A percentile compares a stretch with the other conserved stretches of the same genome.
These are phyloP conservation scores for Suillus luteus DNA, from an alignment of 768 basidiomycete genomes.

Conservation along the genomic window DNA sequence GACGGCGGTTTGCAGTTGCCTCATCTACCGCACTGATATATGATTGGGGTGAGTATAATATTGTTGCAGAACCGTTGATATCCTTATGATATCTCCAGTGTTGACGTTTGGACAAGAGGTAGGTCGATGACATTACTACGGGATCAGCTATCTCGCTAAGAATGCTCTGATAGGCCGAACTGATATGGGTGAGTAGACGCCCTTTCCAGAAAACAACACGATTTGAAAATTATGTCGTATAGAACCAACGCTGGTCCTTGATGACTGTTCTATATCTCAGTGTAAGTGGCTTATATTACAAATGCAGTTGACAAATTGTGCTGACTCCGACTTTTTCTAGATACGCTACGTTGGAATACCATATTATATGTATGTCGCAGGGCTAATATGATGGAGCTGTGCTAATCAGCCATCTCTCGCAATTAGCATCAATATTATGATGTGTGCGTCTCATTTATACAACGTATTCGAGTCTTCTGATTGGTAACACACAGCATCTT, in stretches of 20 bases:
- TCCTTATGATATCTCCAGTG: not conserved
- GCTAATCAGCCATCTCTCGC: not conserved
- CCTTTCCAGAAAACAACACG: not conserved
- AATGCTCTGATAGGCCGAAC: not conserved
- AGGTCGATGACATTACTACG: not conserved
- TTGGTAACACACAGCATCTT: not conserved
- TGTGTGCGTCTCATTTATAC: not conserved
- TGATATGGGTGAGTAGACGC: not conserved
- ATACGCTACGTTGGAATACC: constrained; percentile 2
- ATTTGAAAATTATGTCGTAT: not conserved
- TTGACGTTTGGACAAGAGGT: not conserved
- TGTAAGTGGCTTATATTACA: not conserved
- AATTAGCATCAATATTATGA: not conserved
- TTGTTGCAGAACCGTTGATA: not conserved
- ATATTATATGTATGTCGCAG: not conserved
- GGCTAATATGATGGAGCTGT: not conserved
- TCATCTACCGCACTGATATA: constrained; percentile 1
- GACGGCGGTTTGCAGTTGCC: not conserved
- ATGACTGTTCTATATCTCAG: not conserved
- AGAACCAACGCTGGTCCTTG: not conserved
- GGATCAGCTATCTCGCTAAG: not conserved
- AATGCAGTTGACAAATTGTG: not conserved
- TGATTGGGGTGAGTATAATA: not conserved
- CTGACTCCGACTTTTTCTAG: not conserved
- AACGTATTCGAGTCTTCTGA: not conserved